Percentiles rank a stretch among this genome's conserved stretches.
Conservation (phyloP, 306 rosid genomes). For the Prunus mume region DNA sequence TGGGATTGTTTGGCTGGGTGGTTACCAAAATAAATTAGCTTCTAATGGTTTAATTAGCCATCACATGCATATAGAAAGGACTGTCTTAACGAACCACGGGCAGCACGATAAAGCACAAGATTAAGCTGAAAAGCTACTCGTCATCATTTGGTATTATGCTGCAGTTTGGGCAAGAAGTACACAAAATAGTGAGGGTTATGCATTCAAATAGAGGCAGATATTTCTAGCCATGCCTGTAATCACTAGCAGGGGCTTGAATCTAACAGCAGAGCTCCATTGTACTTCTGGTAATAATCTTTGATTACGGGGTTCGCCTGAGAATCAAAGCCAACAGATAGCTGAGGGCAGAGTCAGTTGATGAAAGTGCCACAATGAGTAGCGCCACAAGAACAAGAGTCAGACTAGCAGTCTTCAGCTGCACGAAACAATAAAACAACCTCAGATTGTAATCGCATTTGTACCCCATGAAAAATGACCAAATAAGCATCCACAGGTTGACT, state of each 20-base stretch:
- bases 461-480: neutral
- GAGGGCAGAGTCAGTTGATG: slow-evolving; percentile 76
- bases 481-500: neutral
- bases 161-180: neutral
- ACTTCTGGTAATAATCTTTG: neutral
- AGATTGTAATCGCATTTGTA: neutral
- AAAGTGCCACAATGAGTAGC: slow-evolving; percentile 65
- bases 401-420: slow-evolving; percentile 84
- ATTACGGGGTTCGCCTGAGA: slow-evolving; percentile 49
- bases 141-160: slow-evolving; percentile 21
- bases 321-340: slow-evolving; percentile 54
- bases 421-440: neutral
- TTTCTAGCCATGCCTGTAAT: neutral
- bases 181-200: neutral
- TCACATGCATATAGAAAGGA: no score
- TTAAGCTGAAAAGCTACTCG: neutral
- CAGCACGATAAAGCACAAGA: no score
- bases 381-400: slow-evolving; percentile 80
- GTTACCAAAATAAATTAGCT: no score
- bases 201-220: neutral
- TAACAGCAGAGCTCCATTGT: neutral
- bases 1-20: no score
- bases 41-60: no score
- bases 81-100: no score
- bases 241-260: neutral